Conservation (phyloP, 805 yeast genomes). For the Trichomonascus vanleenenianus region DNA sequence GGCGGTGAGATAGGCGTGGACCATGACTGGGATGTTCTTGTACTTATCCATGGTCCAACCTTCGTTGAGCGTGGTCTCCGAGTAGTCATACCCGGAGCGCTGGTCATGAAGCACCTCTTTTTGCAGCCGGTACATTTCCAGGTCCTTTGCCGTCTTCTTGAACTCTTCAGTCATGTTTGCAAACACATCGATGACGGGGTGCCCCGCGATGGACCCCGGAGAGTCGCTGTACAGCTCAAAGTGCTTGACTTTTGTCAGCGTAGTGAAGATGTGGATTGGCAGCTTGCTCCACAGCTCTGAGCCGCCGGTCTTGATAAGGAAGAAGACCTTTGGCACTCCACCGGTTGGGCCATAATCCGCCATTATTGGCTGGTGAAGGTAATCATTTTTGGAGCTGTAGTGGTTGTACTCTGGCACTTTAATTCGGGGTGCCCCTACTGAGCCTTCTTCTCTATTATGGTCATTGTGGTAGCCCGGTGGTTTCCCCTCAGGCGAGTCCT, state of each 20-base stretch:
- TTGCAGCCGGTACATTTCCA: conserved; percentile 23
- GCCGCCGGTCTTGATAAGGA: conserved; percentile 32
- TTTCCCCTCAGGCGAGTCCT: no score
- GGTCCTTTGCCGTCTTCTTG: conserved; percentile 16
- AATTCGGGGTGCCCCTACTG: no score
- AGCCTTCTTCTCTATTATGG: no score
- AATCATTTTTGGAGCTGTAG: conserved; percentile 10
- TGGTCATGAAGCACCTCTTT: conserved; percentile 18
- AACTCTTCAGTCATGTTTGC: conserved; percentile 19
- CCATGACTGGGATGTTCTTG: conserved; percentile 32
- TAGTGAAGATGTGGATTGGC: conserved; percentile 29
- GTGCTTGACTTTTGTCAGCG: conserved; percentile 25
- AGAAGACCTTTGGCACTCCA: conserved; percentile 22
- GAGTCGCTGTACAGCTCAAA: conserved; percentile 30
- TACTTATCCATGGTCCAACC: conserved; percentile 32
- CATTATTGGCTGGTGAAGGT: conserved; percentile 17
- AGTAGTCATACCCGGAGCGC: conserved; percentile 13
- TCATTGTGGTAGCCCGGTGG: no score
- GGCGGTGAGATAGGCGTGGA: conserved; percentile 26
- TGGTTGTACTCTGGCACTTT: neutral
- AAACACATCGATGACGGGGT: conserved; percentile 27
- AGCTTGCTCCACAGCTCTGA: conserved; percentile 30
- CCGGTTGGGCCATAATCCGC: conserved; percentile 19
- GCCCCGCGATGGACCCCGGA: conserved; percentile 26
- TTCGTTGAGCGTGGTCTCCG: conserved; percentile 11